A percentile compares a stretch with the other conserved stretches of the same genome.
These are phyloP conservation scores for Udeniomyces megalosporus DNA, from an alignment of 768 basidiomycete species.

Conservation along the genomic window DNA sequence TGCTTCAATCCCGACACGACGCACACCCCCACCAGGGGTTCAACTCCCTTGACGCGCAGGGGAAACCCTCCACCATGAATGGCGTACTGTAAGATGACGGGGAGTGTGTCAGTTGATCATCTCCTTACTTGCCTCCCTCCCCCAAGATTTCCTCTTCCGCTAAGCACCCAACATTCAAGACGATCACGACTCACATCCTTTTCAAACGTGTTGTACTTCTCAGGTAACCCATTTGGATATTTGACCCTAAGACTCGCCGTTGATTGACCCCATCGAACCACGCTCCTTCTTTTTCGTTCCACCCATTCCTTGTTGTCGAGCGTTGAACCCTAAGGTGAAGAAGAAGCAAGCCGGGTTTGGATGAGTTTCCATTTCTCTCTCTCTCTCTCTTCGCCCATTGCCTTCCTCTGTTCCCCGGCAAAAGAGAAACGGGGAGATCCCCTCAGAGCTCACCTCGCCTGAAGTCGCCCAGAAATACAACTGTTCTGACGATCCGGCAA, in stretches of 20 bases:
- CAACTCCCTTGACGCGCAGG: constrained; percentile 4
- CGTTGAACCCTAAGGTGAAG: background rate
- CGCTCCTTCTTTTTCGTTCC: background rate
- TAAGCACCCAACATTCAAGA: too few relatives aligned
- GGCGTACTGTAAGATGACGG: constrained; percentile 3
- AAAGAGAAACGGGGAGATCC: too few relatives aligned
- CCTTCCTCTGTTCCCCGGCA: too few relatives aligned
- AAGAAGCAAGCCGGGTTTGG: too few relatives aligned
- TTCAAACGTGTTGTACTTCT: background rate
- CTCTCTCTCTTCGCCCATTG: too few relatives aligned
- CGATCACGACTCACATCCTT: background rate
- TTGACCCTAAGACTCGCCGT: background rate
- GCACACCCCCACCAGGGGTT: constrained; percentile 11
- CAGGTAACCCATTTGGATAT: background rate
- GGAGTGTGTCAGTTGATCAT: background rate
- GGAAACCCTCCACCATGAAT: constrained; percentile 15
- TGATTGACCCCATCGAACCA: background rate
- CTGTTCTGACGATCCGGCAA: constrained; percentile 2
- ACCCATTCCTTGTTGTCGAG: background rate
- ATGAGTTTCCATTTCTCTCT: too few relatives aligned
- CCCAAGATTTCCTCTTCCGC: background rate
- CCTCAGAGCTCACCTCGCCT: too few relatives aligned
- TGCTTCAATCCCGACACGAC: constrained; percentile 12
- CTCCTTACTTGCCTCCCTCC: background rate
- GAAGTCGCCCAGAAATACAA: constrained; percentile 9